A percentile compares a stretch with the other conserved stretches of the same genome.
phyloP scores from a whole-genome alignment of 2,329 filamentous ascomycete genomes.

The Phialemoniopsis sp. region DNA sequence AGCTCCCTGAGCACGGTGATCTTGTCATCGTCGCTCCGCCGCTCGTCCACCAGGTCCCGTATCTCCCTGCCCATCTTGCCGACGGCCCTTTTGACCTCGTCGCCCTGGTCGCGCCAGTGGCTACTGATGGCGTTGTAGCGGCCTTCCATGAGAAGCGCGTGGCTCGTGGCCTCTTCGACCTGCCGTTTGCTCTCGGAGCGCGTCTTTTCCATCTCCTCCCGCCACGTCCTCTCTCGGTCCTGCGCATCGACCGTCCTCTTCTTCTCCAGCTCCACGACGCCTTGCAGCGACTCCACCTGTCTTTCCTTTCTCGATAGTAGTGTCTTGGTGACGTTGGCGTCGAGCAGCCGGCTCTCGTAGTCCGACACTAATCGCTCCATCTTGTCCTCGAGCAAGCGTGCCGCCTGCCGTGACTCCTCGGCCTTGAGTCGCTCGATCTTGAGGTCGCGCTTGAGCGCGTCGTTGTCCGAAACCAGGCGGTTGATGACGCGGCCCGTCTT shows the following conservation, averaged over 20 bases:
- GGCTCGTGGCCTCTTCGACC: conserved; percentile 61
- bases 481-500: conserved; percentile 80
- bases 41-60: conserved; percentile 46
- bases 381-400: conserved; percentile 65
- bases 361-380: conserved; percentile 65
- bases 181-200: conserved; percentile 55
- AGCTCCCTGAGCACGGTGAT: conserved; percentile 63
- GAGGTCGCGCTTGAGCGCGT: conserved; percentile 70
- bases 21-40: conserved; percentile 56
- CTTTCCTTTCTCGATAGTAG: conserved; percentile 69
- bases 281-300: conserved; percentile 66
- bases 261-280: conserved; percentile 60
- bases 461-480: conserved; percentile 75
- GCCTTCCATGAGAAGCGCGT: conserved; percentile 65
- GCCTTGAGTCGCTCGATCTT: conserved; percentile 60
- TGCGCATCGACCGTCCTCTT: conserved; percentile 56
- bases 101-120: conserved; percentile 64
- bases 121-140: conserved; percentile 64
- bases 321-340: conserved; percentile 67
- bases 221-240: conserved; percentile 57
- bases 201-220: conserved; percentile 58
- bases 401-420: conserved; percentile 67
- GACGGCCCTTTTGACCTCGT: conserved; percentile 51
- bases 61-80: conserved; percentile 49
- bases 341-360: conserved; percentile 65